Conservation (phyloP, 257 asterid species). For the Schizonepeta tenuifolia region DNA sequence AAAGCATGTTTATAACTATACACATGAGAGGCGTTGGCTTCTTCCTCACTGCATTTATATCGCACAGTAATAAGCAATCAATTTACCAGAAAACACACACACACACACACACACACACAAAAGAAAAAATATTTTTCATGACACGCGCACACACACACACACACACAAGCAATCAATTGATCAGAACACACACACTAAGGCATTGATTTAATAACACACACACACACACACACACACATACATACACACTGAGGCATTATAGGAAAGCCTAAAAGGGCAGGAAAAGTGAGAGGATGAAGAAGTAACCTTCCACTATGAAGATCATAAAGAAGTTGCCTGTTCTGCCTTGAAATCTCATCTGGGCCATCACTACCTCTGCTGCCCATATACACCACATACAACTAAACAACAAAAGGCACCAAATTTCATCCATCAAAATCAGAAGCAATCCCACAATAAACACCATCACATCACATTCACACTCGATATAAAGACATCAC, state of each 20-base stretch:
- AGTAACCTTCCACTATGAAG: slow-evolving; percentile 82
- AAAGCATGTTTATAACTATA: slow-evolving; percentile 88
- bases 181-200: background rate
- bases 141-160: background rate
- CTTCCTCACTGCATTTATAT: slow-evolving; percentile 60
- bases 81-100: background rate
- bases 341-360: slow-evolving; percentile 75
- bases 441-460: slow-evolving; percentile 2
- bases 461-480: background rate
- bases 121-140: background rate
- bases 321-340: slow-evolving; percentile 70
- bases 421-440: slow-evolving; percentile 2
- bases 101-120: background rate
- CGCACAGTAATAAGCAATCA: slow-evolving; percentile 24
- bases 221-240: background rate
- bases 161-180: background rate
- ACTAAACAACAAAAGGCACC: slow-evolving; percentile 41
- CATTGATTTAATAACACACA: background rate
- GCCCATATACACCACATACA: slow-evolving; percentile 98
- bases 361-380: slow-evolving; percentile 67
- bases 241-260: too few species aligned
- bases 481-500: slow-evolving; percentile 37
- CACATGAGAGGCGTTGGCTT: slow-evolving; percentile 83
- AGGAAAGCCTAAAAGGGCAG: background rate
- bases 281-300: slow-evolving; percentile 12